phyloP scores from a whole-genome alignment of 305 asterid genomes.

The Rubia occidens region DNA sequence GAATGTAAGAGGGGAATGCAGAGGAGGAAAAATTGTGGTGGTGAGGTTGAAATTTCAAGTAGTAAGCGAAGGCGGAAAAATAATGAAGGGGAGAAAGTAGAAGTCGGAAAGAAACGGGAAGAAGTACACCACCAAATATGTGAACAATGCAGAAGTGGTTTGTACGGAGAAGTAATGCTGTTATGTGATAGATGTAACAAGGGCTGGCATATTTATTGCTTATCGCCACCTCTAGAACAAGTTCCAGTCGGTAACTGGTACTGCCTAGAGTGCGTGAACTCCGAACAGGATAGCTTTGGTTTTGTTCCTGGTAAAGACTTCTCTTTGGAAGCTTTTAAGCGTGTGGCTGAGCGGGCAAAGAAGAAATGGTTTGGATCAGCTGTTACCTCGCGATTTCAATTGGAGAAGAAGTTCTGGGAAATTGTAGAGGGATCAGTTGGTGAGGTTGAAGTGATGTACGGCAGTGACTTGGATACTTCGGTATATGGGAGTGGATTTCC shows the following conservation, averaged over 20 bases:
- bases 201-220: constrained; percentile 92
- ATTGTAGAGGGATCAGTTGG: constrained; percentile 78
- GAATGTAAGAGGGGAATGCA: constrained; percentile 34
- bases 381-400: constrained; percentile 51
- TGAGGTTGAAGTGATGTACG: constrained; percentile 88
- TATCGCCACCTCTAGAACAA: constrained; percentile 76
- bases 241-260: constrained; percentile 95
- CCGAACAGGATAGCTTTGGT: constrained; percentile 85
- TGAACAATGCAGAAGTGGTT: constrained; percentile 87
- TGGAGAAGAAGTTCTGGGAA: constrained; percentile 95
- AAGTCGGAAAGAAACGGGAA: constrained; percentile 36
- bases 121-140: constrained; percentile 67
- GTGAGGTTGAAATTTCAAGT: constrained; percentile 39
- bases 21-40: constrained; percentile 34
- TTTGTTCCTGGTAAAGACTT: constrained; percentile 79
- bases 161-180: constrained; percentile 93
- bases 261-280: constrained; percentile 82
- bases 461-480: constrained; percentile 89
- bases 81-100: constrained; percentile 54
- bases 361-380: constrained; percentile 82
- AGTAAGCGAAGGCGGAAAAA: constrained; percentile 67
- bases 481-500: constrained; percentile 92
- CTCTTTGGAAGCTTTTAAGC: constrained; percentile 73
- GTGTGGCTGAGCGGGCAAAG: constrained; percentile 84
- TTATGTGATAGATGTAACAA: constrained; percentile 90